Conservation (phyloP, 352 stramenopile genomes). For the Globisporangium cylindrosporum region DNA sequence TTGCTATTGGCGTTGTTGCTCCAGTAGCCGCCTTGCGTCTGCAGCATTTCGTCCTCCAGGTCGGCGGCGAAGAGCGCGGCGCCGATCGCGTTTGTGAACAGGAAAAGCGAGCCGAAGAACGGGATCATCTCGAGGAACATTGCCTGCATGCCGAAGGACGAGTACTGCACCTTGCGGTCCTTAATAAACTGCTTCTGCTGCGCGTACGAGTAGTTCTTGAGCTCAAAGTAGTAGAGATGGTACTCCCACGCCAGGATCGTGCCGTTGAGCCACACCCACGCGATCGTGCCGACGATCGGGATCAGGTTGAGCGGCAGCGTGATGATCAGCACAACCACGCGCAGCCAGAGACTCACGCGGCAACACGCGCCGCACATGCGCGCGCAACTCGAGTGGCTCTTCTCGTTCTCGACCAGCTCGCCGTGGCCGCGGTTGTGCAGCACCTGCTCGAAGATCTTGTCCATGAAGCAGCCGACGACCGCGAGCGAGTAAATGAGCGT, state of each 20-base stretch:
- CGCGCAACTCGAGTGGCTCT: constrained; percentile 37
- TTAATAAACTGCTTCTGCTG: constrained; percentile 55
- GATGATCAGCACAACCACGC: constrained; percentile 49
- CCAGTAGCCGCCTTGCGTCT: neutral
- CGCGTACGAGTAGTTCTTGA: constrained; percentile 53
- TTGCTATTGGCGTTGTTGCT: neutral
- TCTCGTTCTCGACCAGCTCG: constrained; percentile 47
- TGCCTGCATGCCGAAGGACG: constrained; percentile 65
- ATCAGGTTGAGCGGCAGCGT: constrained; percentile 69
- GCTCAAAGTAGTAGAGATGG: constrained; percentile 76
- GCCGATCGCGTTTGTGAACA: constrained; percentile 73
- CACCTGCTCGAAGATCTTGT: constrained; percentile 67
- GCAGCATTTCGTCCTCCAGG: constrained; percentile 44
- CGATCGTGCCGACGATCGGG: constrained; percentile 53
- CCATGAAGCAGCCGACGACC: constrained; percentile 51
- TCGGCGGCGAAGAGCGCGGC: constrained; percentile 65
- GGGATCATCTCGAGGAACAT: constrained; percentile 77
- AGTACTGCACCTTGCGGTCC: constrained; percentile 52
- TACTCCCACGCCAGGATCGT: constrained; percentile 68
- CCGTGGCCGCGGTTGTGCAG: constrained; percentile 43
- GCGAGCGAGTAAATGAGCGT: constrained; percentile 66
- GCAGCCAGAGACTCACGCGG: constrained; percentile 50
- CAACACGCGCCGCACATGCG: constrained; percentile 52
- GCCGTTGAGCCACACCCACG: constrained; percentile 72
- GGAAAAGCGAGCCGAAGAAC: constrained; percentile 53